A percentile compares a stretch with the other conserved stretches of the same genome.
Conservation (phyloP, 2,329 filamentous ascomycete species). For the Aspergillus sp. region DNA sequence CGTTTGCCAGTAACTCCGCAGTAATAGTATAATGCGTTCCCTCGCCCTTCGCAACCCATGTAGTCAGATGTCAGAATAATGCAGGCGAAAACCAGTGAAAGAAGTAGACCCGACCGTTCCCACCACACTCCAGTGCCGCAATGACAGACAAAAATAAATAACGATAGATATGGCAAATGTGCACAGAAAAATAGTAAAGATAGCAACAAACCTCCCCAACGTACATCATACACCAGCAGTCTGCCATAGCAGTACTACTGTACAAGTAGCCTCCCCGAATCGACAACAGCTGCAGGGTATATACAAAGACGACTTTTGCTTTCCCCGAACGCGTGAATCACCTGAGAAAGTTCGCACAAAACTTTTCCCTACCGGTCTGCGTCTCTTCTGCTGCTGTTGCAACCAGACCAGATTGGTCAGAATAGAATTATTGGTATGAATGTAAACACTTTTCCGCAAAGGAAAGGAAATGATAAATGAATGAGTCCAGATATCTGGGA, state of each 20-base stretch:
- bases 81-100: constrained; percentile 4
- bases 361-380: constrained; percentile 24
- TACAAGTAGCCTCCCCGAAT: constrained; percentile 26
- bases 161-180: constrained; percentile 16
- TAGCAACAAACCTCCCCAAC: constrained; percentile 29
- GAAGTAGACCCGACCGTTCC: constrained; percentile 32
- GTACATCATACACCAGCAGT: constrained; percentile 35
- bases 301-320: constrained; percentile 31
- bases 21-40: constrained; percentile 4
- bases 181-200: constrained; percentile 23
- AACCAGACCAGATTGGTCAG: constrained; percentile 14
- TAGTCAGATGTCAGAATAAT: neutral
- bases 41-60: neutral
- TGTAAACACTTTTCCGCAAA: constrained; percentile 27
- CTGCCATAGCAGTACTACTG: constrained; percentile 19
- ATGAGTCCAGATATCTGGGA: constrained; percentile 5
- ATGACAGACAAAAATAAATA: constrained; percentile 21
- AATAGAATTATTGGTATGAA: constrained; percentile 23
- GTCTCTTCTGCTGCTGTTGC: constrained; percentile 19
- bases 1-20: constrained; percentile 4
- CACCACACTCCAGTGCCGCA: constrained; percentile 34
- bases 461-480: constrained; percentile 20
- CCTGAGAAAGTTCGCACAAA: constrained; percentile 23
- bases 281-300: constrained; percentile 30
- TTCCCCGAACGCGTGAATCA: constrained; percentile 29